Evolutionary conservation across 2,329 filamentous ascomycete species (phyloP), one percentile per base, ranked within the genome.

Genomic region (Penicillium freii): DNA sequence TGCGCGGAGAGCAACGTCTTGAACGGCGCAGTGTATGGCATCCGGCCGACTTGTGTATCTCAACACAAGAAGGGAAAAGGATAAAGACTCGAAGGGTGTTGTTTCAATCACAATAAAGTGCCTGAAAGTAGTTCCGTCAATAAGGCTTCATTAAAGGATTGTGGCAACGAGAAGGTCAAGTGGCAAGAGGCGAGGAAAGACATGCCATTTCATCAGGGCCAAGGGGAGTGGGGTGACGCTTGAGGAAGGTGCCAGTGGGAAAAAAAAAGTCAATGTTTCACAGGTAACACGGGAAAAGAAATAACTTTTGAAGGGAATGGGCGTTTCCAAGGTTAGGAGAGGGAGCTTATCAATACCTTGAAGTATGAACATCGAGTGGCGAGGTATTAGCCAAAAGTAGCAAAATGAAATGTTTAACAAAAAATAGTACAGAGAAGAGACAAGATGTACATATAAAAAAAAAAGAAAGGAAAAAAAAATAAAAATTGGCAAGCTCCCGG

Each of bases 1-100:
- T 71, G 68, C 63, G 81, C 78, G 68, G 80, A 78, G 73, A 84
- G 84, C 66, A 83, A 84, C 75, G 80, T 79, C 76, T 84, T 77
- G 57, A 75, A 67, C 43, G 78, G 78, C 59, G 78, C 76, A 73
- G 77, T 80, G 75, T 80, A 80, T 70, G 78, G 78, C 78, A 80
- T 80, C 72, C 76, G 75, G 73, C 70, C 74, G 71, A 69, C 65
- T 72, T 69, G 64, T 65, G 68, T 62, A 53, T 61, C 44, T 61
- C 54, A 66, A 72, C 68, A 70, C 68, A 71, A 66, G 63, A 54
- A 62, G 59, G 56, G 46, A 49, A 53, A 44, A 56, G 51, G 38
- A 13, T 33, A n/a, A 43, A 38, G 56, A 55, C 23, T 44, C 54
- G 29, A 2, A 19, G 54, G 1, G 34, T 53, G 48, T 50, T 39